phyloP scores from a whole-genome alignment of 768 basidiomycete genomes.

The Tylopilus rubrobrunneus region DNA sequence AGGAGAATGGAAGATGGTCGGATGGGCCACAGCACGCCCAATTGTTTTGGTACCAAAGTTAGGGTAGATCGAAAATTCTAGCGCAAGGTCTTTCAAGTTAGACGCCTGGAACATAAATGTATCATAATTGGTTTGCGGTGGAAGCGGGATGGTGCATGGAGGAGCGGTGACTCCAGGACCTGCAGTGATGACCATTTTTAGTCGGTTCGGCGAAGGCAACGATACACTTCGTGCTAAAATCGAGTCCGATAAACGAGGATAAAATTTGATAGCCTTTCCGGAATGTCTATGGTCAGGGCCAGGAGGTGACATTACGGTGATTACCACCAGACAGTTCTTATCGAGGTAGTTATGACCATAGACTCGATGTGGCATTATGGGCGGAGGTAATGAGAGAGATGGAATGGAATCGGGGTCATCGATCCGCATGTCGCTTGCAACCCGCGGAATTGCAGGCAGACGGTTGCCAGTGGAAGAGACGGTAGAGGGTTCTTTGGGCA shows the following conservation, averaged over 20 bases:
- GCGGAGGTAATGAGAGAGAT: constrained; percentile 90
- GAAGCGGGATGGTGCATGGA: constrained; percentile 87
- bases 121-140: constrained; percentile 64
- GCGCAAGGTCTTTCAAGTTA: constrained; percentile 61
- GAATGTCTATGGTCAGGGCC: constrained; percentile 32
- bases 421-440: constrained; percentile 31
- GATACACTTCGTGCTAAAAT: constrained; percentile 63
- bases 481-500: constrained; percentile 18
- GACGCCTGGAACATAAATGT: constrained; percentile 87
- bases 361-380: constrained; percentile 95
- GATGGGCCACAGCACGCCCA: constrained; percentile 84
- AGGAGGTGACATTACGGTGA: constrained; percentile 67
- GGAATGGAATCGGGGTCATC: constrained; percentile 93
- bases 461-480: constrained; percentile 13
- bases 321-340: constrained; percentile 77
- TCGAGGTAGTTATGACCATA: constrained; percentile 97
- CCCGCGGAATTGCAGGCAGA: constrained; percentile 21
- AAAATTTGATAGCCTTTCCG: constrained; percentile 57
- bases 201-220: constrained; percentile 65
- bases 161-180: constrained; percentile 79
- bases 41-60: constrained; percentile 97
- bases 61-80: constrained; percentile 95
- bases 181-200: constrained; percentile 95
- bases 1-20: constrained; percentile 62
- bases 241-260: constrained; percentile 70